These are phyloP conservation scores for Acephala macrosclerotiorum DNA, from an alignment of 2,329 filamentous ascomycete genomes.

Conservation along the genomic window DNA sequence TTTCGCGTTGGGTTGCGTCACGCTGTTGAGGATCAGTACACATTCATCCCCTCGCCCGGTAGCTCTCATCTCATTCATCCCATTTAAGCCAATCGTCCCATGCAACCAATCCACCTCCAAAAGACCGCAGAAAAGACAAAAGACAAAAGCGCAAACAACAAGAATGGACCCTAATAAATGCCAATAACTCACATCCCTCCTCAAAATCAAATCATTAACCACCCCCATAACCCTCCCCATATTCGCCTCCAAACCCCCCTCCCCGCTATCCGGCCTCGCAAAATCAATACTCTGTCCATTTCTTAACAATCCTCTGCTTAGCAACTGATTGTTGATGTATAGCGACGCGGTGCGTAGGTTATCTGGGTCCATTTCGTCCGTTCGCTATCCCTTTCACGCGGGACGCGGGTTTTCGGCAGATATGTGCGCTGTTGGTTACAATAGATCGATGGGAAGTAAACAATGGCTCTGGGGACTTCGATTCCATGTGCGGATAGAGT, in stretches of 20 bases:
- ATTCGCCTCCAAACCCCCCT: conserved; percentile 70
- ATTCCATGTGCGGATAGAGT: background rate
- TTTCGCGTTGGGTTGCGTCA: conserved; percentile 88
- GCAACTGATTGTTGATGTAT: conserved; percentile 77
- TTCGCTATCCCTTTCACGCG: background rate
- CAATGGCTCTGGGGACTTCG: background rate
- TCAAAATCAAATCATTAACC: conserved; percentile 89
- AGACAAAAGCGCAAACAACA: background rate
- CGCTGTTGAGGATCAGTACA: conserved; percentile 59
- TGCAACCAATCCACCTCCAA: background rate
- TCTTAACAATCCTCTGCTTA: conserved; percentile 69
- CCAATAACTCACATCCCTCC: conserved; percentile 76
- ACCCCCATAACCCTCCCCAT: conserved; percentile 91
- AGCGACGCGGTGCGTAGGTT: conserved; percentile 72
- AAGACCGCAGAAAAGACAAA: background rate
- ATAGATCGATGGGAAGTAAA: background rate
- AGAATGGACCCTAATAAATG: background rate
- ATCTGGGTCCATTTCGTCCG: conserved; percentile 48
- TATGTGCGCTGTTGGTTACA: background rate
- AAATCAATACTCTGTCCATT: conserved; percentile 85
- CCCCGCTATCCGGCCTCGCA: conserved; percentile 70
- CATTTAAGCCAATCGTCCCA: background rate
- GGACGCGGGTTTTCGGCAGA: background rate
- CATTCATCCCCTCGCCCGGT: too few relatives aligned
- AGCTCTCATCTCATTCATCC: background rate